phyloP scores from a whole-genome alignment of 176 grass and related monocot species.

The Bonia amplexicaulis region DNA sequence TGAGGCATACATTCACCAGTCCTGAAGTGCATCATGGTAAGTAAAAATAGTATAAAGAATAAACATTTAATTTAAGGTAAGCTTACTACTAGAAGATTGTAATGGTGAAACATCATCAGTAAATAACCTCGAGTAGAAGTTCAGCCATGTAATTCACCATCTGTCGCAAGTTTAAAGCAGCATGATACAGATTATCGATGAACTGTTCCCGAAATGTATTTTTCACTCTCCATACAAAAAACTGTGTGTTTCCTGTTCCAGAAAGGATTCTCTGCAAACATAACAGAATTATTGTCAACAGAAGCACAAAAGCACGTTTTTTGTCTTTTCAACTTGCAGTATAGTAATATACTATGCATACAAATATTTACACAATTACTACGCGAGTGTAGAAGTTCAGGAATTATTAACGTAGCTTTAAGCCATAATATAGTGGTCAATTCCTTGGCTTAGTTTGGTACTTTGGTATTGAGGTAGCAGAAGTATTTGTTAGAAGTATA shows the following conservation, averaged over 20 bases:
- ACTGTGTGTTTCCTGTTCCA: constrained; percentile 19
- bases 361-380: constrained; percentile 13
- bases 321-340: neutral
- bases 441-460: neutral
- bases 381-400: neutral
- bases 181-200: constrained; percentile 61
- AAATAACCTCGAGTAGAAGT: constrained; percentile 55
- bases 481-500: neutral
- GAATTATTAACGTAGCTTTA: constrained; percentile 11
- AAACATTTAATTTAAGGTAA: constrained; percentile 1
- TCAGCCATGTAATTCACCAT: constrained; percentile 57
- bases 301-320: neutral
- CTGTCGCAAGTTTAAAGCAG: constrained; percentile 61
- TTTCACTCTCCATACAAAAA: constrained; percentile 70
- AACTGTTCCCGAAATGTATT: constrained; percentile 46
- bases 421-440: neutral
- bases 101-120: neutral
- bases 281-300: constrained; percentile 7
- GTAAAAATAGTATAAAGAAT: constrained; percentile 9
- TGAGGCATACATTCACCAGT: neutral
- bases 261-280: constrained; percentile 55
- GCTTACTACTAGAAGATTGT: neutral
- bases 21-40: neutral
- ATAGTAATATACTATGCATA: constrained; percentile 20
- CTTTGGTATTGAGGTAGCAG: neutral